Base-by-base conservation (phyloP, 805 yeast genomes). In the Starmerella powellii region DNA sequence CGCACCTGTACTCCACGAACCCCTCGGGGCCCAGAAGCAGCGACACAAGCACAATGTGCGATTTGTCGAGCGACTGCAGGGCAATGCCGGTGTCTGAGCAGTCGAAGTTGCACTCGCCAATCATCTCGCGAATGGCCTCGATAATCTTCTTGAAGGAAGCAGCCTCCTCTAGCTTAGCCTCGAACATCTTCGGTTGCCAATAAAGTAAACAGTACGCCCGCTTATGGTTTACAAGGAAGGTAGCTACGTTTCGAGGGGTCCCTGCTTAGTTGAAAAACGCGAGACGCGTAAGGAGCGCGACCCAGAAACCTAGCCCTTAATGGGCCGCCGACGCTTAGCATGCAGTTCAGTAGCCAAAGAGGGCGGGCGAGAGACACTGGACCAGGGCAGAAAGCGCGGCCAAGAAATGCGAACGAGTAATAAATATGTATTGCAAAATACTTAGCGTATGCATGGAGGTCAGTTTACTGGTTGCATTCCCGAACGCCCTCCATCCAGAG, bases 21-120 rank as follows among this genome's bases (percentile, higher is more conserved):
- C 94, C 87, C 47, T 82, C 87, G 49, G 78, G 76, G 45, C 93
- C 94, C 52, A 91, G 80, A 54, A 83, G 74, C 49, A 91, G 69
- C 17, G 94, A 81, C 31, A 88, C 95, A 51, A 91, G 72, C 50
- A 87, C 73, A 45, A 91, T 95, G 71, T 96, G 84, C 21, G 98
- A 86, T 61, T 86, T 93, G 65, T 91, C 98, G 53, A 91, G 91
- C 21, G 98, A 97, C 69, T 91, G 97, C 18, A 93, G 88, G 10
- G 93, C 80, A 57, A 91, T 80, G 53, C 98, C 98, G 49, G 77
- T 74, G 62, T 83, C 91, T n/a, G 93, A 76, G 68, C 96, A 91
- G 68, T 86, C 91, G 71, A 91, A 84, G 72, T 91, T 91, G 69
- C 96, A 91, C 55, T 87, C 73, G 57, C 83, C 84, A 49, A 91